Evolutionary conservation across 305 asterid genomes (phyloP).

Genomic region (Petunia hybrid): DNA sequence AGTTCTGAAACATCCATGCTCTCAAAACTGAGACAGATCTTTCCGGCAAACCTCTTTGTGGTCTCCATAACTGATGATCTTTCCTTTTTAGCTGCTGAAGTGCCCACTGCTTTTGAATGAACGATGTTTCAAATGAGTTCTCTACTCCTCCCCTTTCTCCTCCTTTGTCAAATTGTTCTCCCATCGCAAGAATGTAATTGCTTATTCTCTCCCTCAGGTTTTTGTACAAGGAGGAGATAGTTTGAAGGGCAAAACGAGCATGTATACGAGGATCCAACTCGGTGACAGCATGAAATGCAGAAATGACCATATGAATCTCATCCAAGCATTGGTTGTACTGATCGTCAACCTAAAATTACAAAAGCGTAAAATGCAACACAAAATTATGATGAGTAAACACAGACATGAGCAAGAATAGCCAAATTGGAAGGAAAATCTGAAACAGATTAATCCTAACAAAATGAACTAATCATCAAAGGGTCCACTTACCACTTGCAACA

Average conservation of each 20-base stretch:
- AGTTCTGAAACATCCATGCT: conserved; percentile 97
- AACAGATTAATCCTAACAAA: background rate
- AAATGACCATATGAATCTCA: conserved; percentile 76
- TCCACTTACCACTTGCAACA: conserved; percentile 68
- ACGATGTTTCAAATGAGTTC: conserved; percentile 54
- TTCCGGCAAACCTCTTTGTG: conserved; percentile 93
- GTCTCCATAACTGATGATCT: conserved; percentile 86
- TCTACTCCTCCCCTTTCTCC: conserved; percentile 48
- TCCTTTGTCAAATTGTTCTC: conserved; percentile 42
- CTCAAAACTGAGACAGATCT: conserved; percentile 86
- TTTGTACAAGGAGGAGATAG: conserved; percentile 66
- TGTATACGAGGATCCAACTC: conserved; percentile 79
- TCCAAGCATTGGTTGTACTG: conserved; percentile 80
- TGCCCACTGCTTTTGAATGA: conserved; percentile 81
- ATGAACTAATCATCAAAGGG: conserved; percentile 15
- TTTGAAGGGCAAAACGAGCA: conserved; percentile 76
- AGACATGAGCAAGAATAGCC: background rate
- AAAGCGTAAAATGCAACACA: background rate
- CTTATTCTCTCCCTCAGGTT: conserved; percentile 77
- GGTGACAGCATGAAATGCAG: conserved; percentile 83
- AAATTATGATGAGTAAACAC: background rate
- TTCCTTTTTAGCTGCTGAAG: conserved; percentile 80
- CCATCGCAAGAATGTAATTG: conserved; percentile 71
- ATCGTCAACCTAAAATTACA: conserved; percentile 67
- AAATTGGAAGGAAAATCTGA: background rate